Conservation (phyloP, 306 rosid species). For the Trifolium repens region DNA sequence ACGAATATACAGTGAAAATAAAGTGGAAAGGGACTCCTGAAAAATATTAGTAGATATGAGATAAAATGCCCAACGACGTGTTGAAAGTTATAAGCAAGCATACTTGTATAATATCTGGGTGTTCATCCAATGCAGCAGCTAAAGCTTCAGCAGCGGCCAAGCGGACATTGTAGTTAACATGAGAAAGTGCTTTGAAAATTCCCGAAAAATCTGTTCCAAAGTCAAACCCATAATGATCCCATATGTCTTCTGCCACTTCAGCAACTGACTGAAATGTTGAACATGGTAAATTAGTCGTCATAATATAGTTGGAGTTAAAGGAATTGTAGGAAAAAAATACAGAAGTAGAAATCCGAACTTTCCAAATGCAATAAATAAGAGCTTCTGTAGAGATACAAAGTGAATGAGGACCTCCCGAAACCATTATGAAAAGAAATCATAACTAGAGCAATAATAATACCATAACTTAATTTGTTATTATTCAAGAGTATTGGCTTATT, state of each 20-base stretch:
- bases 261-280: slow-evolving; percentile 74
- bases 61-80: background rate
- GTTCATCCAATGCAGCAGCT: slow-evolving; percentile 94
- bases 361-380: slow-evolving; percentile 3
- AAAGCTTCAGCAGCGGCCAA: slow-evolving; percentile 93
- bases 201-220: slow-evolving; percentile 92
- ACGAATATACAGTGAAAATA: slow-evolving; percentile 83
- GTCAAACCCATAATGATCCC: slow-evolving; percentile 96
- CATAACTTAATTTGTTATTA: slow-evolving; percentile 3
- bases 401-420: slow-evolving; percentile 1
- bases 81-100: slow-evolving; percentile 40
- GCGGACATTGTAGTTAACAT: slow-evolving; percentile 79
- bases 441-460: slow-evolving; percentile 14
- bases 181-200: slow-evolving; percentile 85
- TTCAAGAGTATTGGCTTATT: background rate
- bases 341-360: background rate
- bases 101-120: slow-evolving; percentile 90
- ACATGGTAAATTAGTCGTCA: slow-evolving; percentile 22
- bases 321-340: slow-evolving; percentile 16
- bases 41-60: slow-evolving; percentile 42
- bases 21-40: slow-evolving; percentile 90
- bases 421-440: slow-evolving; percentile 5
- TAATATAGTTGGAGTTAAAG: slow-evolving; percentile 1
- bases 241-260: slow-evolving; percentile 86
- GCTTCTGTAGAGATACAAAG: background rate